A percentile compares a stretch with the other conserved stretches of the same genome.
Evolutionary conservation across 495 filamentous ascomycete genomes (phyloP).

Genomic region (Talaromyces trachyspermus): DNA sequence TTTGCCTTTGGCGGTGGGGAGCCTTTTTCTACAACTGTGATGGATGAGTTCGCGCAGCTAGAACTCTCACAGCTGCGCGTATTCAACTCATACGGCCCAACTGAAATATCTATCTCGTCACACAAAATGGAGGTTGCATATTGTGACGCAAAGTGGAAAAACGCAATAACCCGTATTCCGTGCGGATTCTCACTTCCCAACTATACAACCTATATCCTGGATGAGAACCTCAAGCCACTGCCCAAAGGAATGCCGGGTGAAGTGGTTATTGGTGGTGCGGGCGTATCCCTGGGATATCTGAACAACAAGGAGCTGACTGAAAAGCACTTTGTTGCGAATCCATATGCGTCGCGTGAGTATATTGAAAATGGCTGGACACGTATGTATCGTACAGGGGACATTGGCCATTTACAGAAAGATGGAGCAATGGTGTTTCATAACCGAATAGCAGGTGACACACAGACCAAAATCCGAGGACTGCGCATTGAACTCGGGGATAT

Average conservation of each 20-base stretch:
- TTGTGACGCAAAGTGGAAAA: conserved; percentile 18
- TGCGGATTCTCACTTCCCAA: conserved; percentile 29
- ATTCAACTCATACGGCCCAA: conserved; percentile 28
- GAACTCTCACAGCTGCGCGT: conserved; percentile 24
- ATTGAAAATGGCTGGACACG: conserved; percentile 8
- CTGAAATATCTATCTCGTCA: conserved; percentile 22
- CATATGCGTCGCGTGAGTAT: conserved; percentile 12
- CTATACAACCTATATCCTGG: conserved; percentile 37
- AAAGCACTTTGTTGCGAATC: conserved; percentile 27
- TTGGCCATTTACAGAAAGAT: conserved; percentile 22
- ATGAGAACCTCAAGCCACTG: conserved; percentile 25
- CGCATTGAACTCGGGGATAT: too few species aligned
- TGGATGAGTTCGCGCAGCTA: too few species aligned
- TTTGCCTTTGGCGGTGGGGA: conserved; percentile 17
- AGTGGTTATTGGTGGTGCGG: conserved; percentile 34
- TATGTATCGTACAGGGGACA: conserved; percentile 37
- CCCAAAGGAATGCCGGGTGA: conserved; percentile 35
- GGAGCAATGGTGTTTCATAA: too few species aligned
- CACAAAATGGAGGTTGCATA: conserved; percentile 14
- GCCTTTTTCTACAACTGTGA: too few species aligned
- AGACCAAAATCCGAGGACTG: too few species aligned
- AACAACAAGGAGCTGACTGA: conserved; percentile 21
- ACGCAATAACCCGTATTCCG: not conserved
- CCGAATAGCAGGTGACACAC: conserved; percentile 26
- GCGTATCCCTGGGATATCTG: conserved; percentile 33